These are phyloP conservation scores for Aspergillus amoenus DNA, from an alignment of 2,329 filamentous ascomycete genomes.

Conservation along the genomic window DNA sequence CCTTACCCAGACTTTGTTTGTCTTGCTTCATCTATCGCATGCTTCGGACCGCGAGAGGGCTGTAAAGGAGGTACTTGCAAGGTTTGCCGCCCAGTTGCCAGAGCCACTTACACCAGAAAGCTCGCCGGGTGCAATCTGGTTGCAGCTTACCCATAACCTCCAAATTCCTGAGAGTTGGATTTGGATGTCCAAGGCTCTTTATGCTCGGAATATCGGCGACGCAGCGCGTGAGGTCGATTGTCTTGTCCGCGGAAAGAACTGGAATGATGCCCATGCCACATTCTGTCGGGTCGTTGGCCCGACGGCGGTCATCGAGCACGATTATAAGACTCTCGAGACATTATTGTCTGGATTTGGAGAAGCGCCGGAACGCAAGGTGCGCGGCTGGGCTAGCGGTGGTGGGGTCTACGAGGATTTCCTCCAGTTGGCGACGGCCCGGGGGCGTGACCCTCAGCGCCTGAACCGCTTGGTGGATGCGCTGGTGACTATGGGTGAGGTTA, in stretches of 20 bases:
- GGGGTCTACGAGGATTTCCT: slow-evolving; percentile 72
- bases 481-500: slow-evolving; percentile 39
- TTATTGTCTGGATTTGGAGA: slow-evolving; percentile 71
- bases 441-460: slow-evolving; percentile 42
- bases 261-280: slow-evolving; percentile 78
- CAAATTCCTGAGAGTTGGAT: slow-evolving; percentile 76
- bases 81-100: slow-evolving; percentile 66
- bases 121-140: slow-evolving; percentile 50
- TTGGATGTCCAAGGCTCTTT: slow-evolving; percentile 81
- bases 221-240: slow-evolving; percentile 71
- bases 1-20: slow-evolving; percentile 72
- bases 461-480: slow-evolving; percentile 51
- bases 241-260: slow-evolving; percentile 74
- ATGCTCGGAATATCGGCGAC: slow-evolving; percentile 72
- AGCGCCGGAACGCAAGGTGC: slow-evolving; percentile 59
- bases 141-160: slow-evolving; percentile 62
- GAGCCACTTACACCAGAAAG: slow-evolving; percentile 55
- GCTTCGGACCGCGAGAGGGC: slow-evolving; percentile 62
- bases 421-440: slow-evolving; percentile 46
- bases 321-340: slow-evolving; percentile 68
- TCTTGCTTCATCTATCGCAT: slow-evolving; percentile 72
- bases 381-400: slow-evolving; percentile 76
- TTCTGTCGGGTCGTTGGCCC: slow-evolving; percentile 81
- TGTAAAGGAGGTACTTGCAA: slow-evolving; percentile 71
- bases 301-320: slow-evolving; percentile 74